Evolutionary conservation across 768 basidiomycete genomes (phyloP).

Genomic region (Boletus edulis): DNA sequence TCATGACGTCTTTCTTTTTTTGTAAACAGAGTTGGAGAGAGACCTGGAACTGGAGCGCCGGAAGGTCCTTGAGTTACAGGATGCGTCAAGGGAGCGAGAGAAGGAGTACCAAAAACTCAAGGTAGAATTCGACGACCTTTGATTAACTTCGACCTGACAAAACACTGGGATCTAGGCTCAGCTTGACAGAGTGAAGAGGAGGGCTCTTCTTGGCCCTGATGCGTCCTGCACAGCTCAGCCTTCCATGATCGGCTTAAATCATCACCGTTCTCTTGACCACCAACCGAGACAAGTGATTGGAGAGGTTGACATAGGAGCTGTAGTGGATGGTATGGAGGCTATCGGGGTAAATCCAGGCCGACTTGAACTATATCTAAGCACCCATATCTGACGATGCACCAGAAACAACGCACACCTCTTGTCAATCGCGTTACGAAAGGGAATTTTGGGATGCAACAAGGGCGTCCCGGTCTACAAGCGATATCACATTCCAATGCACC

Average conservation of each 20-base stretch:
- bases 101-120: slow-evolving; percentile 89
- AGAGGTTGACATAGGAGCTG: slow-evolving; percentile 48
- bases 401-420: slow-evolving; percentile 74
- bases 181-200: slow-evolving; percentile 82
- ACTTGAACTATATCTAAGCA: not conserved
- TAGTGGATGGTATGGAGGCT: slow-evolving; percentile 65
- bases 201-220: slow-evolving; percentile 59
- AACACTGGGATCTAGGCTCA: slow-evolving; percentile 46
- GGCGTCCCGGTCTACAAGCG: slow-evolving; percentile 30
- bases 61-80: slow-evolving; percentile 71
- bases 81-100: slow-evolving; percentile 70
- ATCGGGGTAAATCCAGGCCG: slow-evolving; percentile 43
- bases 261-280: slow-evolving; percentile 18
- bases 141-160: not conserved
- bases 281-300: slow-evolving; percentile 17
- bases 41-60: slow-evolving; percentile 80
- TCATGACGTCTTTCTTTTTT: slow-evolving; percentile 4
- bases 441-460: slow-evolving; percentile 33
- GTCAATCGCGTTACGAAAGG: slow-evolving; percentile 43
- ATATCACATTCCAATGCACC: slow-evolving; percentile 19
- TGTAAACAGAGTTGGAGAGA: slow-evolving; percentile 62
- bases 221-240: slow-evolving; percentile 15
- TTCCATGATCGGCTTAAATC: slow-evolving; percentile 15
- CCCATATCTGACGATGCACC: slow-evolving; percentile 2
- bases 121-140: slow-evolving; percentile 33